Conservation (phyloP, 1,284 basidiomycete species). For the Golubevia pallescens region DNA sequence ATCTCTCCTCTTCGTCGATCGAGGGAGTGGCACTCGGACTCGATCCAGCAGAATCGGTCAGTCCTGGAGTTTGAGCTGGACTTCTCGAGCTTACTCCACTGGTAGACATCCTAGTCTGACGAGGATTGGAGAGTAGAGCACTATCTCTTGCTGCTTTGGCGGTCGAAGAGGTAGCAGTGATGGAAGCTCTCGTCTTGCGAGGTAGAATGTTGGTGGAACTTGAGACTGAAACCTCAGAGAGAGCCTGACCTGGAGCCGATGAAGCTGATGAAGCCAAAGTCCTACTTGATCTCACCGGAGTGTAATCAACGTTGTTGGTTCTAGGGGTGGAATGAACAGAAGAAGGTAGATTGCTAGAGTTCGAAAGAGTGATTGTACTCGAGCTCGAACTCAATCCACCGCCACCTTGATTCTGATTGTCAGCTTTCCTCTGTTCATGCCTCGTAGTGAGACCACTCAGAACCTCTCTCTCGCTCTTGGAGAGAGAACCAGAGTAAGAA, state of each 20-base stretch:
- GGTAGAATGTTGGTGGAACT: not conserved
- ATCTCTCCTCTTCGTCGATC: constrained; percentile 91
- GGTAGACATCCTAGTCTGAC: not conserved
- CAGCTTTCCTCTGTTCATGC: constrained; percentile 26
- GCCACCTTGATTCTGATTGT: not conserved
- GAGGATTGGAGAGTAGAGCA: not conserved
- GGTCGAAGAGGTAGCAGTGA: constrained; percentile 8
- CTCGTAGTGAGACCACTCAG: constrained; percentile 31
- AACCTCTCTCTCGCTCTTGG: constrained; percentile 41
- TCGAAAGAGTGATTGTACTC: too few species aligned
- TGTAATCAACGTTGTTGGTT: too few species aligned
- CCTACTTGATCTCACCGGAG: too few species aligned
- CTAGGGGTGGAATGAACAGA: too few species aligned
- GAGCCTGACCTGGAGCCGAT: too few species aligned
- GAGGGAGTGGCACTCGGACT: constrained; percentile 67
- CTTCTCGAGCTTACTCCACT: constrained; percentile 2
- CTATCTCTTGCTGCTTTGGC: constrained; percentile 8
- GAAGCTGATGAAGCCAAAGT: too few species aligned
- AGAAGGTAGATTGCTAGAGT: too few species aligned
- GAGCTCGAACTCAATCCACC: too few species aligned
- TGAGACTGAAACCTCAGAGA: not conserved
- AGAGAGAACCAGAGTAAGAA: constrained; percentile 34
- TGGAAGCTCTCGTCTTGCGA: constrained; percentile 8
- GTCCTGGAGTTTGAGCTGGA: too few species aligned
- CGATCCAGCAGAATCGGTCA: too few species aligned